Base-by-base conservation (phyloP, 2,329 filamentous ascomycete species). In the Neoascochyta sp. region DNA sequence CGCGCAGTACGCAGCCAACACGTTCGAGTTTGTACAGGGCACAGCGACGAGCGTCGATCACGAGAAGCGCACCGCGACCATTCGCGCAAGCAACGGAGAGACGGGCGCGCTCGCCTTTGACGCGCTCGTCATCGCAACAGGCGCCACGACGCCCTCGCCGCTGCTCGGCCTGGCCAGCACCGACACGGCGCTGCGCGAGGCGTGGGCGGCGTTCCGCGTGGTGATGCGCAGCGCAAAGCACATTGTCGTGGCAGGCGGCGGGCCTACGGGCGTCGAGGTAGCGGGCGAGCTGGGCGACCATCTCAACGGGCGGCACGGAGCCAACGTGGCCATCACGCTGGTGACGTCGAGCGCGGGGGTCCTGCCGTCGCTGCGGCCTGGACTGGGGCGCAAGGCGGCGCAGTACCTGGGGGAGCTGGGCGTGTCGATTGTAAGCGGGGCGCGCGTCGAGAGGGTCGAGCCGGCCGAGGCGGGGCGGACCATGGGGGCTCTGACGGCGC, bases 281-380 rank as follows among this genome's bases (percentile, higher is more conserved):
- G 62, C 63, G 2, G 62, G 60, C 16, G 60, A 66, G 35, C 45
- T 66, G 2, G 74, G 70, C 16, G 69, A 75, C 39, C 60, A 66
- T 41, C 58, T 76, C 10, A 76, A 76, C 34, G 68, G 71, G 1
- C 57, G 56, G 2, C 50, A 65, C 0, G 61, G 67, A 4, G 45
- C 43, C 16, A 53, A 43, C 34, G 34, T 28, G 58, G 73, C 32
- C n/a, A 62, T 66, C 35, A 61, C 53, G 10, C 43, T 66, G 7
- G 32, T 66, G 5, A 57, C 51, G 9, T 52, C 54, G 16, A 54
- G 47, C 21, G 29, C 31, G 1, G 40, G 52, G 3, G 52, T 61
- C 15, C 50, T 65, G 1, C 57, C 62, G 3, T 27, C 26, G 4
- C 39, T 64, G 15, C 41, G 52, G 3, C 33, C 45, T 7, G 36